Evolutionary conservation across 2,329 filamentous ascomycete genomes (phyloP).

Genomic region (Pseudogymnoascus sp.): DNA sequence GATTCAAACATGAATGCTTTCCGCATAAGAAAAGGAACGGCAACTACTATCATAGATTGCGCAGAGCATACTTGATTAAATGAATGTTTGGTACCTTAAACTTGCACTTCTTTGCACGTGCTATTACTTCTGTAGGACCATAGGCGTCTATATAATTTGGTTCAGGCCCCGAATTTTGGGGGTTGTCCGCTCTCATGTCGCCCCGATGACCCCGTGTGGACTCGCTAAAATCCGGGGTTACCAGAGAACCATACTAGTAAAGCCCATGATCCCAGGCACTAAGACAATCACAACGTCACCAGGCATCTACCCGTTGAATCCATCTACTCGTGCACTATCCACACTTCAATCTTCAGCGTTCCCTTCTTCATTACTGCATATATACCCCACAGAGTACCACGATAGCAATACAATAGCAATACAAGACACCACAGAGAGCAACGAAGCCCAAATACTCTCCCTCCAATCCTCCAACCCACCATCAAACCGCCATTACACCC

Average conservation of each 20-base stretch:
- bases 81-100: background rate
- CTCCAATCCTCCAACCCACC: background rate
- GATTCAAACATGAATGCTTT: background rate
- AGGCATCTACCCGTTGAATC: background rate
- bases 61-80: slow-evolving; percentile 6
- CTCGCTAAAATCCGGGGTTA: background rate
- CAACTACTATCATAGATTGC: slow-evolving; percentile 2
- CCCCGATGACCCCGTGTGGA: background rate
- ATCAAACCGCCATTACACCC: background rate
- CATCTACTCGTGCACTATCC: background rate
- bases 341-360: background rate
- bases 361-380: background rate
- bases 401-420: background rate
- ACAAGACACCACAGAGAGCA: background rate
- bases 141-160: background rate
- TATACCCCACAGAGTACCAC: background rate
- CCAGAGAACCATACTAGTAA: background rate
- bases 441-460: background rate
- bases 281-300: slow-evolving; percentile 4
- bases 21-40: background rate
- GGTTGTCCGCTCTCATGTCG: background rate
- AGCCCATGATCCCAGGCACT: background rate
- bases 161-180: background rate
- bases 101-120: background rate
- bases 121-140: background rate